A percentile compares a stretch with the other conserved stretches of the same genome.
Evolutionary conservation across 1,139 yeast species (phyloP).

Genomic region (Sugiyamaella grinbergsii): DNA sequence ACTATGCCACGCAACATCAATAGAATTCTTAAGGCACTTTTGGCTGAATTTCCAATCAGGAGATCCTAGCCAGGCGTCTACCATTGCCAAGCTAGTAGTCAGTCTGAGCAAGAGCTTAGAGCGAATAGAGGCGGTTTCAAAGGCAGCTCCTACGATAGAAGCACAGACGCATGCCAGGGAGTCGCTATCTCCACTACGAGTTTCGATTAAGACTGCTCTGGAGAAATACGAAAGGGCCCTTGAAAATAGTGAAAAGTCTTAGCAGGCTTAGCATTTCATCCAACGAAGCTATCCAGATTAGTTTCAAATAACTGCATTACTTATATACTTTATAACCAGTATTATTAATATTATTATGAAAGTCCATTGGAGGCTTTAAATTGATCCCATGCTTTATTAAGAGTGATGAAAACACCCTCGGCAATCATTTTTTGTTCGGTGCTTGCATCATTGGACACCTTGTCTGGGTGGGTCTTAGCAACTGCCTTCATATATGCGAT

Average conservation of each 20-base stretch:
- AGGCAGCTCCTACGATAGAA: constrained; percentile 35
- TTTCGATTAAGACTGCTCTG: constrained; percentile 47
- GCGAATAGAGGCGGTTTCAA: constrained; percentile 46
- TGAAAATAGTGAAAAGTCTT: constrained; percentile 21
- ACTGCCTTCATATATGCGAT: constrained; percentile 89
- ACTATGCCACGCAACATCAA: constrained; percentile 63
- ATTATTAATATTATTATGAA: constrained; percentile 30
- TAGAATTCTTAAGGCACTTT: constrained; percentile 70
- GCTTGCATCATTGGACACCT: constrained; percentile 57
- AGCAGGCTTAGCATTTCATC: no score
- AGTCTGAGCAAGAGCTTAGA: constrained; percentile 53
- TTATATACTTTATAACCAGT: background rate
- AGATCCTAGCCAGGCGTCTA: constrained; percentile 53
- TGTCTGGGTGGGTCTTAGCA: constrained; percentile 92
- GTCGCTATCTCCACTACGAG: constrained; percentile 45
- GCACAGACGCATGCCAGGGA: constrained; percentile 35
- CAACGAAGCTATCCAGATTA: no score
- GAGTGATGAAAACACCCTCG: constrained; percentile 77
- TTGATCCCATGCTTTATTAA: constrained; percentile 89
- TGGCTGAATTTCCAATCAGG: constrained; percentile 65
- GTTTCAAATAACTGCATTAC: background rate
- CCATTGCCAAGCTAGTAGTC: constrained; percentile 50
- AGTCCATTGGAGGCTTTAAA: constrained; percentile 65
- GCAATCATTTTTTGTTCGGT: constrained; percentile 83
- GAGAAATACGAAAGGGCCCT: constrained; percentile 42